Base-by-base conservation (phyloP, 176 grass and related monocot species). In the Musa beccarii region DNA sequence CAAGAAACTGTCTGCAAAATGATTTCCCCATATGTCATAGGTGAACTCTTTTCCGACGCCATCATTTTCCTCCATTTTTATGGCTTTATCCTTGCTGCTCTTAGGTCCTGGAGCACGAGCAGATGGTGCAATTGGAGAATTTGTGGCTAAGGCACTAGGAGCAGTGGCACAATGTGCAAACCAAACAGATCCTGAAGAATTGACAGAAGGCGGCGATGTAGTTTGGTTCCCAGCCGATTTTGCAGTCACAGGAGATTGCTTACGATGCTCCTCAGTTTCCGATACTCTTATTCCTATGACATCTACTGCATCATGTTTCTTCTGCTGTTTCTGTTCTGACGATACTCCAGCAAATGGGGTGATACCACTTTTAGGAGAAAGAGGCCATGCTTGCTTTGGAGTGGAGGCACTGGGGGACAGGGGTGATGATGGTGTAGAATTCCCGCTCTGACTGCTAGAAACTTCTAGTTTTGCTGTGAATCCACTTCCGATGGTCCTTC, bases 11-110 rank as follows among this genome's bases (percentile, higher is more conserved):
- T 84, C 84, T 49, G 90, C 83, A 64, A 98, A 93, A 83, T 93
- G 83, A 82, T 98, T 76, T 49, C 88, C 94, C 94, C 94, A 98
- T n/a, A 98, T 98, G 79, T 98, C 86, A 54, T 98, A 98, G 11
- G 76, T 84, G 75, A 89, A 90, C 53, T 93, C 86, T 79, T 87
- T 91, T 82, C 76, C 80, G 9, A 29, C 14, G 4, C 15, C 53
- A 75, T 50, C 80, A 14, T 84, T 79, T 54, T 85, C 84, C 10
- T 85, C 80, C 68, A 66, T 71, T 86, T 91, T 75, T 52, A 65
- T 52, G 11, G 52, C 72, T 72, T 87, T 98, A 53, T 85, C 82
- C 87, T 91, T 98, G 72, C 23, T 77, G 73, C 81, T 83, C 63
- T 88, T 91, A 29, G 88, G 84, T 75, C 94, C 94, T 63, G 94